Evolutionary conservation across 2,329 filamentous ascomycete genomes (phyloP), one percentile per base, ranked within the genome.

Genomic region (Pseudocercospora musae): DNA sequence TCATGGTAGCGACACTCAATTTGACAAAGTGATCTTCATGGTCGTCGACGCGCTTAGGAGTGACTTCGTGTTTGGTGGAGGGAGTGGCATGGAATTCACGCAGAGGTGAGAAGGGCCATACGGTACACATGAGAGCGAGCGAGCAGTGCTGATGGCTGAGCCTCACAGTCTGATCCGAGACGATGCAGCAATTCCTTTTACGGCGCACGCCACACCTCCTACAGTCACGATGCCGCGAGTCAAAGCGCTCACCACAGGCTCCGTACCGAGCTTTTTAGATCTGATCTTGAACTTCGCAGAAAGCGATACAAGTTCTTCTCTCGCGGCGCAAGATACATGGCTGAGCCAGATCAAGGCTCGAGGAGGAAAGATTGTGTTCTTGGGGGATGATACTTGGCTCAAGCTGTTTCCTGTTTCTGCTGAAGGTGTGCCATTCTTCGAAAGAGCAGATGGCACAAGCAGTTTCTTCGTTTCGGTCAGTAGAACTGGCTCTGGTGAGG

Each of bases 221-320:
- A 99, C 95, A 7, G 94, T 99, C 65, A 99, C 95, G 18, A 98
- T 99, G 95, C 95, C 95, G 46, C 88, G 94, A 65, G 88, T 99
- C 71, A 99, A 99, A 79, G 92, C 95, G 54, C 92, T 99, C 66
- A 99, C 95, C 0, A 98, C 95, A 1, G 95, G 95, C 64, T 97
- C 94, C 1, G 95, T 96, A n/a, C 95, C 95, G 2, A 98, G 94
- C 1, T 99, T 99, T 76, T 86, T 98, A 63, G 95, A 99, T 76
- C 89, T 97, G 15, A 96, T 99, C 65, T 84, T 99, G 62, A 99
- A 98, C 74, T 91, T 99, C 74, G 91, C 96, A 67, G 95, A 99
- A 77, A 92, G 88, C 18, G 95, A 99, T 74, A 94, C 91, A 2
- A 89, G 90, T 13, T 96, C 95, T 0, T 94, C 90, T 2, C 84